phyloP scores from a whole-genome alignment of 768 basidiomycete species.

The Suillus placidus region DNA sequence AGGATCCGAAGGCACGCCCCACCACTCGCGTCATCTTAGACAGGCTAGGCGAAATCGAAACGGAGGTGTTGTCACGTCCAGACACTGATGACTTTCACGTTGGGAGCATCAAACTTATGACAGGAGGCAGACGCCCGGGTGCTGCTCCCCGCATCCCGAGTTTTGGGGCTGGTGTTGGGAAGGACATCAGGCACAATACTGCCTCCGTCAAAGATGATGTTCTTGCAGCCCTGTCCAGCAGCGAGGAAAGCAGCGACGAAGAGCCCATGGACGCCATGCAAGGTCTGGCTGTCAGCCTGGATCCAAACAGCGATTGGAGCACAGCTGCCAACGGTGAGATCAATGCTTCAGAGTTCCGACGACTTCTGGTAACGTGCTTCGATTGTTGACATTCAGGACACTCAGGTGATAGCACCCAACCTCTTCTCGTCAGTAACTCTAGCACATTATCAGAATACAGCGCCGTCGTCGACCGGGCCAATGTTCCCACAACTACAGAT shows the following conservation, averaged over 20 bases:
- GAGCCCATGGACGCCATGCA: constrained; percentile 67
- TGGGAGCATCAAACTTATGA: constrained; percentile 84
- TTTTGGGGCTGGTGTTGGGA: constrained; percentile 74
- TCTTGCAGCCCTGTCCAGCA: constrained; percentile 37
- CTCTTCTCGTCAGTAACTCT: constrained; percentile 51
- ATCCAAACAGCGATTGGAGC: constrained; percentile 51
- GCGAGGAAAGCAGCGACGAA: constrained; percentile 66
- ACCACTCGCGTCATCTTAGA: constrained; percentile 79
- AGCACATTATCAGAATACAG: constrained; percentile 64
- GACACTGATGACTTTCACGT: constrained; percentile 75
- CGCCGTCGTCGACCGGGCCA: constrained; percentile 64
- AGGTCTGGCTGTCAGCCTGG: constrained; percentile 50
- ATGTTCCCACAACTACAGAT: constrained; percentile 42
- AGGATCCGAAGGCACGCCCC: constrained; percentile 70
- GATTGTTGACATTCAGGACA: constrained; percentile 30
- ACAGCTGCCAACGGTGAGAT: constrained; percentile 39
- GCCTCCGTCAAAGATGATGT: constrained; percentile 40
- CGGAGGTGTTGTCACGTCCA: constrained; percentile 72
- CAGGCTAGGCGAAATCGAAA: constrained; percentile 77
- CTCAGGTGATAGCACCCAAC: constrained; percentile 51
- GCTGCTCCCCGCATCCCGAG: constrained; percentile 80
- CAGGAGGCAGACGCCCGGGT: constrained; percentile 60
- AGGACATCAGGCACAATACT: constrained; percentile 48
- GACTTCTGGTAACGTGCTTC: constrained; percentile 15
- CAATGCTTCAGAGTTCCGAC: constrained; percentile 12